Percentiles rank a stretch among this genome's conserved stretches.
Conservation (phyloP, 768 basidiomycete species). For the Amanita exitialis region DNA sequence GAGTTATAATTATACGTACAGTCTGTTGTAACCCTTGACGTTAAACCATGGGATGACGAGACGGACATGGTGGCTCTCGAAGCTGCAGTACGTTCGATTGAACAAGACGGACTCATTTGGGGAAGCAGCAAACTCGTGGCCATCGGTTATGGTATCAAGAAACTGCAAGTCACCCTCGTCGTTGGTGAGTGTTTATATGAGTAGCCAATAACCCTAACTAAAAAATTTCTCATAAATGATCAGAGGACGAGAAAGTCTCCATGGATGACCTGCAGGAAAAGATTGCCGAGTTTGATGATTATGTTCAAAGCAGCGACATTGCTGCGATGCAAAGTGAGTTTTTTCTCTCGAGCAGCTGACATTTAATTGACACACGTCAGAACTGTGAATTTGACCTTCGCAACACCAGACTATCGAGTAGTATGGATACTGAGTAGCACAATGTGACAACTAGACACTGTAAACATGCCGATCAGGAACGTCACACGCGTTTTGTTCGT, state of each 20-base stretch:
- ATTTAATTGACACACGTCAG: slow-evolving; percentile 5
- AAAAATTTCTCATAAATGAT: background rate
- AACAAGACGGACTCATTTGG: slow-evolving; percentile 91
- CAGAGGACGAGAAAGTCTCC: slow-evolving; percentile 94
- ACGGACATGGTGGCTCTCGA: slow-evolving; percentile 93
- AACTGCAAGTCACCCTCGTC: slow-evolving; percentile 70
- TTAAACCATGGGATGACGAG: slow-evolving; percentile 99
- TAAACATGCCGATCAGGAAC: slow-evolving; percentile 3
- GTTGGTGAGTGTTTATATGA: slow-evolving; percentile 30
- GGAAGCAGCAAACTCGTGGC: slow-evolving; percentile 88
- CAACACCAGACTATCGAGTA: background rate
- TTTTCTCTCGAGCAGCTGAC: background rate
- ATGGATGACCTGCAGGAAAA: slow-evolving; percentile 90
- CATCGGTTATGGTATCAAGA: slow-evolving; percentile 86
- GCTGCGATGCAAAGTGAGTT: slow-evolving; percentile 87
- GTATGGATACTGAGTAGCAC: background rate
- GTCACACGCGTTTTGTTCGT: background rate
- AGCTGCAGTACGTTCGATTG: slow-evolving; percentile 71
- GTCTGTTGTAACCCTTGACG: slow-evolving; percentile 97
- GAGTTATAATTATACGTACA: slow-evolving; percentile 20
- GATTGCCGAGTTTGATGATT: slow-evolving; percentile 77
- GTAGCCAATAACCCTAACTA: background rate
- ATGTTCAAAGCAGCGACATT: slow-evolving; percentile 85
- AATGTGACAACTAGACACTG: background rate
- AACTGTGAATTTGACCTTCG: background rate